These are phyloP conservation scores for Ogataea nakhonphanomensis DNA, from an alignment of 805 yeast genomes.

Conservation along the genomic window DNA sequence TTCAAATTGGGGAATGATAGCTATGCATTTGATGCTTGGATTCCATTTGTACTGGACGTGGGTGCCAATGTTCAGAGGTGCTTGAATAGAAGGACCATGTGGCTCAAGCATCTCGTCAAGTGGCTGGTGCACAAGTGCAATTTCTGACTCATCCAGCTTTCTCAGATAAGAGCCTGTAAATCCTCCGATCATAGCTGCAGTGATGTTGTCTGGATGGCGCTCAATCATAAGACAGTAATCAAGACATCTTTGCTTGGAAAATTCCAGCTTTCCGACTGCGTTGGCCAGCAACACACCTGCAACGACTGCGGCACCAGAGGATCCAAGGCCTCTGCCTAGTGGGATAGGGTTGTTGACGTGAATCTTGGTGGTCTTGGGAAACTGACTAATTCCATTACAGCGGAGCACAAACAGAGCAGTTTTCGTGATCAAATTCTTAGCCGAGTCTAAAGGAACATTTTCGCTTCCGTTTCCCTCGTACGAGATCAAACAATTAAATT, in stretches of 20 bases:
- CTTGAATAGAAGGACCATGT: constrained; percentile 65
- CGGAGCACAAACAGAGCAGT: constrained; percentile 90
- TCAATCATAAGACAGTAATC: constrained; percentile 97
- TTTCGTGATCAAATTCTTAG: constrained; percentile 81
- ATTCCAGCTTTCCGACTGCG: constrained; percentile 70
- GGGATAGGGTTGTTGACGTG: constrained; percentile 91
- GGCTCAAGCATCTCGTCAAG: constrained; percentile 79
- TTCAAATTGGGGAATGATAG: constrained; percentile 92
- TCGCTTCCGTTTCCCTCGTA: constrained; percentile 78
- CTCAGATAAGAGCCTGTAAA: constrained; percentile 93
- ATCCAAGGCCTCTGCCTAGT: constrained; percentile 93
- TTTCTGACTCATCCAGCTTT: constrained; percentile 69
- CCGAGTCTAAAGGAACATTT: constrained; percentile 74
- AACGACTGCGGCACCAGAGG: constrained; percentile 97
- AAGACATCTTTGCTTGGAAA: constrained; percentile 76
- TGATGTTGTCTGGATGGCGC: constrained; percentile 96
- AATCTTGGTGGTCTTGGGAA: constrained; percentile 81
- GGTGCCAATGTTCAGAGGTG: constrained; percentile 80
- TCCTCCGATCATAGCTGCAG: constrained; percentile 99
- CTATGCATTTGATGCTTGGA: constrained; percentile 76
- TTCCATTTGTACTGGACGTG: constrained; percentile 86
- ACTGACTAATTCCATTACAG: constrained; percentile 68
- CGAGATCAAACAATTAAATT: constrained; percentile 63
- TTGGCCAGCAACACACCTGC: constrained; percentile 93
- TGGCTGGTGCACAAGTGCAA: constrained; percentile 76